phyloP scores from a whole-genome alignment of 2,329 filamentous ascomycete genomes.

The Hymenoscyphus fraxineus region DNA sequence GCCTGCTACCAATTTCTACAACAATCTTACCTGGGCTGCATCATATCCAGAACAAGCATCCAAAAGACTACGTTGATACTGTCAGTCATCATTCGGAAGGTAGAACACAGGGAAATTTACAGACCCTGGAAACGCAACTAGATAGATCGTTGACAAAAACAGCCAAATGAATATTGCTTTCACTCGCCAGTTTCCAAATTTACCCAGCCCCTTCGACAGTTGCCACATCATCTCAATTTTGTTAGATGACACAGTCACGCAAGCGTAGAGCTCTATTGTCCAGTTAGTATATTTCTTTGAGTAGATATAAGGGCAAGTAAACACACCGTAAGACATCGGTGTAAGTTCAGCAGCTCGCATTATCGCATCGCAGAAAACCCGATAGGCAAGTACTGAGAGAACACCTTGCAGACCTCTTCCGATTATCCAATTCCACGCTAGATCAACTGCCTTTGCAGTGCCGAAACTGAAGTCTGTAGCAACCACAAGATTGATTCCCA shows the following conservation, averaged over 20 bases:
- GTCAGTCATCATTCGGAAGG: background rate
- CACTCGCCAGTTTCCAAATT: conserved; percentile 15
- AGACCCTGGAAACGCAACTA: conserved; percentile 12
- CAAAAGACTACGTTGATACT: conserved; percentile 8
- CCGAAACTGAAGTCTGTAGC: conserved; percentile 12
- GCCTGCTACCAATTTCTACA: no score
- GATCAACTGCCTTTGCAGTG: conserved; percentile 18
- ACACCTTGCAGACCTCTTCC: conserved; percentile 18
- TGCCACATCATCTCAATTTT: conserved; percentile 14
- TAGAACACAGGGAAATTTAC: background rate
- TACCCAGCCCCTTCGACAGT: conserved; percentile 9
- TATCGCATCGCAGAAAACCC: conserved; percentile 19
- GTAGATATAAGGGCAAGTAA: background rate
- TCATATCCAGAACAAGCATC: conserved; percentile 20
- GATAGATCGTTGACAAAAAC: conserved; percentile 15
- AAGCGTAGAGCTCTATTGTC: conserved; percentile 14
- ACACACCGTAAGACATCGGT: conserved; percentile 11
- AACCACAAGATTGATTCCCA: conserved; percentile 17
- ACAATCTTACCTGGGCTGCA: background rate
- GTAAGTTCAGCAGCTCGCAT: conserved; percentile 15
- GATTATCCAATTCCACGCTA: conserved; percentile 20
- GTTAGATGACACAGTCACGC: conserved; percentile 13
- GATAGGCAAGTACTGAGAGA: conserved; percentile 14
- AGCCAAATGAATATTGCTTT: conserved; percentile 17
- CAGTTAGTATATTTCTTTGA: background rate